These are phyloP conservation scores for Cyphellophora attinorum DNA, from an alignment of 2,329 filamentous ascomycete genomes.

Conservation along the genomic window DNA sequence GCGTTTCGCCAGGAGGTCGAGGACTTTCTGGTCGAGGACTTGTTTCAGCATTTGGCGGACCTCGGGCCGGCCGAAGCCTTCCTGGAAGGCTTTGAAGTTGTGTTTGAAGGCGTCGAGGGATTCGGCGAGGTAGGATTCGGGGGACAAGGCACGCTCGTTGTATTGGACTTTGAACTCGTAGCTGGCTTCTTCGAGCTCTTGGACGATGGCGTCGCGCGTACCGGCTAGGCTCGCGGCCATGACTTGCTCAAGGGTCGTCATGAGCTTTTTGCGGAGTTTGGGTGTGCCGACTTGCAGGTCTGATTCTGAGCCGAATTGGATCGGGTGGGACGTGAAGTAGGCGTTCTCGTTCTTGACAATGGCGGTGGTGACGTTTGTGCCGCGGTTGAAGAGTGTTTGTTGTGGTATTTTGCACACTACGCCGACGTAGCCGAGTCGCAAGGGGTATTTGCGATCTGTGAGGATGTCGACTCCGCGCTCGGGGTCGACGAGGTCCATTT, in stretches of 20 bases:
- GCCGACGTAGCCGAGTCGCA: constrained; percentile 91
- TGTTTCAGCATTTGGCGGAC: constrained; percentile 83
- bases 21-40: constrained; percentile 86
- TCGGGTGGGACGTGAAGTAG: constrained; percentile 75
- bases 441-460: constrained; percentile 81
- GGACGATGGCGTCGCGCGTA: constrained; percentile 84
- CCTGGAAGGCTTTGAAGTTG: constrained; percentile 87
- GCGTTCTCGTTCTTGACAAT: constrained; percentile 82
- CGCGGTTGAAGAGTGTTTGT: constrained; percentile 67
- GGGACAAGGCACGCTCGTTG: constrained; percentile 88
- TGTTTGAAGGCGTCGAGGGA: constrained; percentile 95
- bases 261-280: constrained; percentile 85
- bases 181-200: constrained; percentile 90
- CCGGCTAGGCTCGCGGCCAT: constrained; percentile 88
- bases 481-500: constrained; percentile 95
- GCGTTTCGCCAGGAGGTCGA: constrained; percentile 82
- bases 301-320: constrained; percentile 65
- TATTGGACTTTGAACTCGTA: constrained; percentile 99
- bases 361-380: constrained; percentile 67
- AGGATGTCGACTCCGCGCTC: constrained; percentile 68
- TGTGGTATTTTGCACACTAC: constrained; percentile 78
- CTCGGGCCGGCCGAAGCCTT: constrained; percentile 78
- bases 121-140: constrained; percentile 93
- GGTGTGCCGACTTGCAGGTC: constrained; percentile 72
- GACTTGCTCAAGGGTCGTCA: constrained; percentile 92